These are phyloP conservation scores for Phytophthora aleatoria DNA, from an alignment of 352 stramenopile genomes.

Conservation along the genomic window DNA sequence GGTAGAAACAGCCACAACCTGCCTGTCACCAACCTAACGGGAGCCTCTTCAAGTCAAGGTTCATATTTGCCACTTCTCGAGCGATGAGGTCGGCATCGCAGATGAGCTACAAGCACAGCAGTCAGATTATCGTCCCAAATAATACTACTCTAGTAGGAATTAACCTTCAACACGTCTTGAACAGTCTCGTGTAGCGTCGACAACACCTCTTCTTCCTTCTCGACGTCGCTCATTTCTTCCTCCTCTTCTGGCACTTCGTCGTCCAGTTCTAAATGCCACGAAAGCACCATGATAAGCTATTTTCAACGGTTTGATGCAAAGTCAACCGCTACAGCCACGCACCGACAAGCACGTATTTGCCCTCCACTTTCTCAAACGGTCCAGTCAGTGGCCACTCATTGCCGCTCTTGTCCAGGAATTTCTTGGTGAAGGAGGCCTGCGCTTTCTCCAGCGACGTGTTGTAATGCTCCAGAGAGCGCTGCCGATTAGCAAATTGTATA, in stretches of 20 bases:
- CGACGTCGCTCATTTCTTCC: constrained; percentile 33
- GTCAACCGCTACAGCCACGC: constrained; percentile 3
- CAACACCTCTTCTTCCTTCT: constrained; percentile 40
- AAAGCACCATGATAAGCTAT: background rate
- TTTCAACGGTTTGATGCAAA: background rate
- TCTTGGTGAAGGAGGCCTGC: constrained; percentile 57
- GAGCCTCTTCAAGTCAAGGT: constrained; percentile 58
- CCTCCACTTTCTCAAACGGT: constrained; percentile 47
- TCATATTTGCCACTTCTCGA: constrained; percentile 53
- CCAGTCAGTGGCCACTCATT: constrained; percentile 64
- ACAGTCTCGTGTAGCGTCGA: constrained; percentile 41
- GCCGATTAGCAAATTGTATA: background rate
- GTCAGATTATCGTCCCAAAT: background rate
- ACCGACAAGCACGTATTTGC: constrained; percentile 79
- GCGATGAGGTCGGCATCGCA: constrained; percentile 56
- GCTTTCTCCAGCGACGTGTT: constrained; percentile 56
- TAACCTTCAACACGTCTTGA: constrained; percentile 51
- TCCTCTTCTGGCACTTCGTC: constrained; percentile 48
- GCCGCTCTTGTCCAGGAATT: constrained; percentile 66
- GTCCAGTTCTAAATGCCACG: constrained; percentile 31
- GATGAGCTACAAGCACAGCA: constrained; percentile 36
- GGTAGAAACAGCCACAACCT: background rate
- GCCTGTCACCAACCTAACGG: constrained; percentile 40
- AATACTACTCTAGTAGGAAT: background rate
- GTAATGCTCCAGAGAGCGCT: constrained; percentile 44